phyloP scores from a whole-genome alignment of 1,139 yeast genomes.

The Taiozyma sp. region DNA sequence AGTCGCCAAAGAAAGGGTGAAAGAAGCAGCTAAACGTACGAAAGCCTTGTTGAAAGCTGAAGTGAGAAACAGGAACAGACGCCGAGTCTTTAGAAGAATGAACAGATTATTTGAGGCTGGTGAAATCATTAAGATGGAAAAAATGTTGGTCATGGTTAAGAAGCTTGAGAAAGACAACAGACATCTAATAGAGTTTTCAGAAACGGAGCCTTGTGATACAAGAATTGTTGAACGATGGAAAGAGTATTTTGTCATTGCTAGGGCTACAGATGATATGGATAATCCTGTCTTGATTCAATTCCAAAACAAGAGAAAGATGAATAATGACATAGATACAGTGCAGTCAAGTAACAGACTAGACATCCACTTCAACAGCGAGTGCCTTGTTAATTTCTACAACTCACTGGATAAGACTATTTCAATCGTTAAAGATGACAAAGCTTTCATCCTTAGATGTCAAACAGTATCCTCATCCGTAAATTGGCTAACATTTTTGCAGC shows the following conservation, averaged over 20 bases:
- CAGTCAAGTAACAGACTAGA: constrained; percentile 25
- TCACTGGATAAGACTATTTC: constrained; percentile 64
- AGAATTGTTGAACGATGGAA: constrained; percentile 68
- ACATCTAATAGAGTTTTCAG: constrained; percentile 32
- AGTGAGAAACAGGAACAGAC: constrained; percentile 5
- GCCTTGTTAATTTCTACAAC: constrained; percentile 50
- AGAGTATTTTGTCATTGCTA: constrained; percentile 62
- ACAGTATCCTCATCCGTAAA: constrained; percentile 46
- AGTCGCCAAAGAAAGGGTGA: background rate
- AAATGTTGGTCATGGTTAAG: constrained; percentile 59
- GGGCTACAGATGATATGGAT: constrained; percentile 45
- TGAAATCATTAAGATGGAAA: constrained; percentile 58
- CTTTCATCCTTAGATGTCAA: constrained; percentile 51
- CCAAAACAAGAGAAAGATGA: constrained; percentile 42
- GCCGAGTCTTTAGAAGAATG: constrained; percentile 10
- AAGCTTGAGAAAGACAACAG: constrained; percentile 22
- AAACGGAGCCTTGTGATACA: constrained; percentile 46
- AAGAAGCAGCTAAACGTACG: constrained; percentile 5
- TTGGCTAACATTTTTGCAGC: constrained; percentile 60
- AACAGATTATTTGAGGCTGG: constrained; percentile 34
- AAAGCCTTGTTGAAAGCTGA: constrained; percentile 8
- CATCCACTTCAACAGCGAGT: constrained; percentile 23
- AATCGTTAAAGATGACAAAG: constrained; percentile 34
- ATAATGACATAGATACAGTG: constrained; percentile 18
- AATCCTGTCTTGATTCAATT: constrained; percentile 58